A percentile compares a stretch with the other conserved stretches of the same genome.
Evolutionary conservation across 1,139 yeast species (phyloP).

Genomic region (Taphrina confusa): DNA sequence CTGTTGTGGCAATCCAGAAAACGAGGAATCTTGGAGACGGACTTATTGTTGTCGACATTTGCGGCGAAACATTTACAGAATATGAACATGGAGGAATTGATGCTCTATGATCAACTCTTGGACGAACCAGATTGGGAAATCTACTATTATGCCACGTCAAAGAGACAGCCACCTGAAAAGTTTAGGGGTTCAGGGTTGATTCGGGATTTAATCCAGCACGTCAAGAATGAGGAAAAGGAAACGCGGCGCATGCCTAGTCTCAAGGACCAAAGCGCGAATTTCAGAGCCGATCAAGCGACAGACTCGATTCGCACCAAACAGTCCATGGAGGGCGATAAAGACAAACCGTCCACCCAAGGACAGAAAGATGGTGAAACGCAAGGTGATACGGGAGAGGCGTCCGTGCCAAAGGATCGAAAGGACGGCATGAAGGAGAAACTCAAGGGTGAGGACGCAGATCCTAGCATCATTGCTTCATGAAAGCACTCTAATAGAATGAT

Average conservation of each 20-base stretch:
- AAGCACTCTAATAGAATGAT: too few relatives aligned
- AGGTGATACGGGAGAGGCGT: slow-evolving; percentile 11
- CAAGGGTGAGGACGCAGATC: slow-evolving; percentile 26
- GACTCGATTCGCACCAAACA: slow-evolving; percentile 25
- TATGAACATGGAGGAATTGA: slow-evolving; percentile 67
- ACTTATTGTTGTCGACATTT: slow-evolving; percentile 77
- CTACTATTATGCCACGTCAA: slow-evolving; percentile 87
- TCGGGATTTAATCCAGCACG: slow-evolving; percentile 66
- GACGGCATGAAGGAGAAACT: slow-evolving; percentile 31
- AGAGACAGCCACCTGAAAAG: slow-evolving; percentile 73
- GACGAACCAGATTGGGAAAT: slow-evolving; percentile 99
- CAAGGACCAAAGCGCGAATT: slow-evolving; percentile 39
- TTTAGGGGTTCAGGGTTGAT: slow-evolving; percentile 74
- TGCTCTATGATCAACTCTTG: slow-evolving; percentile 73
- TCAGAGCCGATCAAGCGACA: slow-evolving; percentile 26
- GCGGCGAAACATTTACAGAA: slow-evolving; percentile 69
- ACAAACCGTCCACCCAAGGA: not conserved
- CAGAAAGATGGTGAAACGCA: not conserved
- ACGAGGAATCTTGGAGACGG: slow-evolving; percentile 93
- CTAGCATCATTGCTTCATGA: slow-evolving; percentile 29
- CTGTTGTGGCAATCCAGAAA: slow-evolving; percentile 87
- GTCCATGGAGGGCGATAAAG: slow-evolving; percentile 9
- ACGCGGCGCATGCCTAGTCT: slow-evolving; percentile 84
- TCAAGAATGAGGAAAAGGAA: slow-evolving; percentile 70
- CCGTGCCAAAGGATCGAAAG: slow-evolving; percentile 9